Evolutionary conservation across 2,329 filamentous ascomycete species (phyloP).

Genomic region (Xylariales sp.): DNA sequence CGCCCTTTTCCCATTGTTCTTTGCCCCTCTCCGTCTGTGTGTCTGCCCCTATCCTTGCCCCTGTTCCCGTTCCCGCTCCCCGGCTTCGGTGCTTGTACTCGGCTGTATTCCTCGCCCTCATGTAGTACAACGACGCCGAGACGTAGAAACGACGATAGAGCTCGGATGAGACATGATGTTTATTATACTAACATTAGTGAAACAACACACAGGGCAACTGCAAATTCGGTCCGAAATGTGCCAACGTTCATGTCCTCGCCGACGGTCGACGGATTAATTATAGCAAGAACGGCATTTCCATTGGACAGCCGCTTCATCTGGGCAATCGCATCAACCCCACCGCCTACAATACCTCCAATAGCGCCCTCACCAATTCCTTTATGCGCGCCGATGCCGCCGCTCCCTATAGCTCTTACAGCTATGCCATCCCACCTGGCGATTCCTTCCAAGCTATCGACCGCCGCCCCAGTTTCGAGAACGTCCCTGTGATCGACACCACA

Average conservation of each 20-base stretch:
- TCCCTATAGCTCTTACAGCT: slow-evolving; percentile 59
- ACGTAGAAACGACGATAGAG: slow-evolving; percentile 16
- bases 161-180: slow-evolving; percentile 10
- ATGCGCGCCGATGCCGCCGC: slow-evolving; percentile 68
- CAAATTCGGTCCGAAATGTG: slow-evolving; percentile 98
- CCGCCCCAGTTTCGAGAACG: slow-evolving; percentile 66
- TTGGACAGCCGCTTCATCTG: slow-evolving; percentile 69
- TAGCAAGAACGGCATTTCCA: slow-evolving; percentile 74
- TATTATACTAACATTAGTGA: slow-evolving; percentile 41
- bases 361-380: slow-evolving; percentile 79
- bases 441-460: slow-evolving; percentile 57
- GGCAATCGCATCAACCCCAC: slow-evolving; percentile 74
- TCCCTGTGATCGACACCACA: slow-evolving; percentile 70
- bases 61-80: background rate
- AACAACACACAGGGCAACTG: slow-evolving; percentile 82
- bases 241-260: slow-evolving; percentile 93
- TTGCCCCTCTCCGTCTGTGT: background rate
- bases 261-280: slow-evolving; percentile 93
- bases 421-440: slow-evolving; percentile 56
- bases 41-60: background rate
- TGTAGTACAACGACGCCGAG: slow-evolving; percentile 15
- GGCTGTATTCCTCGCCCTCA: background rate
- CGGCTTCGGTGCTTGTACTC: slow-evolving; percentile 10
- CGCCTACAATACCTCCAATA: slow-evolving; percentile 70
- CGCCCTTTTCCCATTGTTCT: background rate